Conservation (phyloP, 306 rosid genomes). For the Mimosa pudica region DNA sequence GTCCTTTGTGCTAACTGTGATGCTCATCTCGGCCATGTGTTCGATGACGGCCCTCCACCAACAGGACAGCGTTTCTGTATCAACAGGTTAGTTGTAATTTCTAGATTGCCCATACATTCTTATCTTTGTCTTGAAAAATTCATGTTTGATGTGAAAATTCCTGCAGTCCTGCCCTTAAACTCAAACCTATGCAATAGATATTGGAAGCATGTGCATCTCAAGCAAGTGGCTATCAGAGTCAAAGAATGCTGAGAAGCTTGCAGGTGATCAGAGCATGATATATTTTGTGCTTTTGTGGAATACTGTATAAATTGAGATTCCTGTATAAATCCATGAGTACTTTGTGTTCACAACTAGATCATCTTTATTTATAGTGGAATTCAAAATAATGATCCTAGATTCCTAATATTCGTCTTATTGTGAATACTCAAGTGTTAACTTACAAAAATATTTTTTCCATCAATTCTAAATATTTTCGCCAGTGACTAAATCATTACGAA, state of each 20-base stretch:
- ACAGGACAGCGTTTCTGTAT: slow-evolving; percentile 90
- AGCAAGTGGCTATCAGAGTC: slow-evolving; percentile 16
- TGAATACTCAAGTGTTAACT: background rate
- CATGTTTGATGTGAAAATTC: slow-evolving; percentile 24
- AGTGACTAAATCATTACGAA: too few species aligned
- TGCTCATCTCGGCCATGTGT: slow-evolving; percentile 95
- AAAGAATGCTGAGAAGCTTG: slow-evolving; percentile 29
- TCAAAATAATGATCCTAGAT: background rate
- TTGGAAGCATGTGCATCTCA: slow-evolving; percentile 1
- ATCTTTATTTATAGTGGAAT: background rate
- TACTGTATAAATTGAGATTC: slow-evolving; percentile 5
- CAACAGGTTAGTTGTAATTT: slow-evolving; percentile 60
- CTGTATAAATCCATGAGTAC: slow-evolving; percentile 23
- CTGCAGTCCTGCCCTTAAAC: slow-evolving; percentile 74
- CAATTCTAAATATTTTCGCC: too few species aligned
- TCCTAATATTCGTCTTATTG: background rate
- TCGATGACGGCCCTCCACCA: slow-evolving; percentile 95
- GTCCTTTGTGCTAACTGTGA: slow-evolving; percentile 83
- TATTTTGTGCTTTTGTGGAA: slow-evolving; percentile 14
- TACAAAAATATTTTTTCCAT: too few species aligned
- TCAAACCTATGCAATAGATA: slow-evolving; percentile 50
- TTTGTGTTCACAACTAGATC: slow-evolving; percentile 7
- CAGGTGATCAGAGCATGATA: slow-evolving; percentile 25
- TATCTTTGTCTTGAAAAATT: slow-evolving; percentile 25
- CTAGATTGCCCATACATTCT: background rate